Percentiles rank a stretch among this genome's conserved stretches.
These are phyloP conservation scores for Trebouxia sp. DNA, from an alignment of 139 green algal genomes.

Conservation along the genomic window DNA sequence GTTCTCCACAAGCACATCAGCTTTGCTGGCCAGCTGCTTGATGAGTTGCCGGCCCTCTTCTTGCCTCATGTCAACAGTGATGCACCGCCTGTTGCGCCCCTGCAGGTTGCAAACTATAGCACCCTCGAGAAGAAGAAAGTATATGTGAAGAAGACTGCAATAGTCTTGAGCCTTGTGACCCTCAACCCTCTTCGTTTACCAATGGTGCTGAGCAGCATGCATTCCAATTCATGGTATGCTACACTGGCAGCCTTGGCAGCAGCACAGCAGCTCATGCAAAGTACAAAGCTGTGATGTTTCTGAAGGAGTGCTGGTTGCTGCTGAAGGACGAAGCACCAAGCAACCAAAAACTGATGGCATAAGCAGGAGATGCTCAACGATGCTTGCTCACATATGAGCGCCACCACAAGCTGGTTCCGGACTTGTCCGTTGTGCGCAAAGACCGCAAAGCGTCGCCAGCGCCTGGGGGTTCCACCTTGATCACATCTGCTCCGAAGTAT, in stretches of 20 bases:
- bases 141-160: no score
- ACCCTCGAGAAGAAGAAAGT: no score
- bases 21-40: constrained; percentile 44
- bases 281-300: no score
- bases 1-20: constrained; percentile 79
- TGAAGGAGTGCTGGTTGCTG: no score
- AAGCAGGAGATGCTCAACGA: neutral
- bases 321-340: no score
- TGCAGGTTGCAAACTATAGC: no score
- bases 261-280: no score
- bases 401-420: constrained; percentile 75
- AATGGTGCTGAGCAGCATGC: no score
- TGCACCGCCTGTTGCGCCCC: constrained; percentile 70
- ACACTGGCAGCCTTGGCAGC: no score
- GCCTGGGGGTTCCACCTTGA: constrained; percentile 70
- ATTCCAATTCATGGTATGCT: no score
- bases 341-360: neutral
- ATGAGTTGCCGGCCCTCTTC: constrained; percentile 58
- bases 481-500: constrained; percentile 81
- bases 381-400: constrained; percentile 54
- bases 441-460: constrained; percentile 68
- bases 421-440: constrained; percentile 59
- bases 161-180: no score
- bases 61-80: constrained; percentile 72
- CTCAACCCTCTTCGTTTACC: no score